Evolutionary conservation across 202 grass and related monocot genomes (phyloP).

Genomic region (Sporobolus alterniflorus): DNA sequence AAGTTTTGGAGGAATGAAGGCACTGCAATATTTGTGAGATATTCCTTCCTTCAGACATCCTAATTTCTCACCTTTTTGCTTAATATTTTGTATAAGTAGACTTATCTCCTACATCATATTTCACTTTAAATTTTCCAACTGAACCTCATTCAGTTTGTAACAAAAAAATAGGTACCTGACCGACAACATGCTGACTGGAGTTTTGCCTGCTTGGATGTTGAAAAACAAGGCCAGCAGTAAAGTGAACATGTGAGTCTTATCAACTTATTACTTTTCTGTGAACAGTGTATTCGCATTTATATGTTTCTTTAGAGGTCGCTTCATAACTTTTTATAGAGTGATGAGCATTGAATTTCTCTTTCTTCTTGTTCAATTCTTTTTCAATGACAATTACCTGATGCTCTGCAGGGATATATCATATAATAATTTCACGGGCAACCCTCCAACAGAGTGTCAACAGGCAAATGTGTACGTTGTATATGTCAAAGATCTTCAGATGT

Average conservation of each 20-base stretch:
- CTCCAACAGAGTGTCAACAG: slow-evolving; percentile 71
- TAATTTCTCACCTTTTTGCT: slow-evolving; percentile 16
- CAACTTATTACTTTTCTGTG: slow-evolving; percentile 18
- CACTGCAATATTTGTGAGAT: slow-evolving; percentile 72
- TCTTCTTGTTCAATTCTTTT: slow-evolving; percentile 14
- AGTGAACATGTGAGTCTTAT: slow-evolving; percentile 73
- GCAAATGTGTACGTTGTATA: slow-evolving; percentile 70
- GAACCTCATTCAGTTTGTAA: slow-evolving; percentile 32
- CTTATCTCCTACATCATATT: slow-evolving; percentile 5
- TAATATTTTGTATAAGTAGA: slow-evolving; percentile 23
- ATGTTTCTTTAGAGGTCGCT: slow-evolving; percentile 2
- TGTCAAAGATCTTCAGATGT: slow-evolving; percentile 28
- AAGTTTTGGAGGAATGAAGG: slow-evolving; percentile 45
- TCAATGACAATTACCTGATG: slow-evolving; percentile 33
- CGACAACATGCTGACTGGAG: slow-evolving; percentile 84
- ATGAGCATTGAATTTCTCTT: not conserved
- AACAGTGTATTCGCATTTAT: not conserved
- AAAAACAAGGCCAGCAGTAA: slow-evolving; percentile 80
- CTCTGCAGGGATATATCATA: slow-evolving; percentile 83
- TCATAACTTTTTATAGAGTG: slow-evolving; percentile 9
- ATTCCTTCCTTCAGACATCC: slow-evolving; percentile 40
- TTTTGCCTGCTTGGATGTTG: slow-evolving; percentile 92
- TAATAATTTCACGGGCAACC: slow-evolving; percentile 85
- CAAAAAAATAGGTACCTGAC: slow-evolving; percentile 75
- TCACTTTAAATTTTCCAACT: not conserved